A percentile compares a stretch with the other conserved stretches of the same genome.
These are phyloP conservation scores for Citropsis articulata DNA, from an alignment of 345 rosid genomes.

Conservation along the genomic window DNA sequence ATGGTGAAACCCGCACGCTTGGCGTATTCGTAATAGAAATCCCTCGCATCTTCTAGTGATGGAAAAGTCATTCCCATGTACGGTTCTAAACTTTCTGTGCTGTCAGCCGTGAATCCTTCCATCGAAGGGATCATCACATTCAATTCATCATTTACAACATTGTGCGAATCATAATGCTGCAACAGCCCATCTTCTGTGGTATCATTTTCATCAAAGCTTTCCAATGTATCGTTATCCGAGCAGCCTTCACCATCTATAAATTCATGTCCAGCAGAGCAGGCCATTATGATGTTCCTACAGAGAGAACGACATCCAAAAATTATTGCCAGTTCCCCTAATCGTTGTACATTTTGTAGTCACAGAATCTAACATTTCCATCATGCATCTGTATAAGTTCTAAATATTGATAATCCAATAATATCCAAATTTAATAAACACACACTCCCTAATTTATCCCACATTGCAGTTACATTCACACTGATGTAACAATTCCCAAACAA, in stretches of 20 bases:
- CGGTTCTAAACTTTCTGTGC: constrained; percentile 23
- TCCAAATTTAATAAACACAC: too few relatives aligned
- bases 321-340: neutral
- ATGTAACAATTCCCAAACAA: neutral
- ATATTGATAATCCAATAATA: neutral
- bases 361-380: neutral
- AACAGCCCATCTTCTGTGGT: constrained; percentile 13
- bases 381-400: neutral
- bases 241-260: constrained; percentile 24
- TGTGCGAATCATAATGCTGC: constrained; percentile 9
- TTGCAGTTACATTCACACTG: neutral
- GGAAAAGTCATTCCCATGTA: constrained; percentile 31
- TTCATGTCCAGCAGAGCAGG: constrained; percentile 9
- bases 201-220: constrained; percentile 23
- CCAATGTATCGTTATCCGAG: constrained; percentile 27
- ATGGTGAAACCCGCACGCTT: constrained; percentile 36
- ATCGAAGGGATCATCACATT: constrained; percentile 19
- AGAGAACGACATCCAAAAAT: neutral
- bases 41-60: constrained; percentile 37
- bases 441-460: neutral
- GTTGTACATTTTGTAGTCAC: neutral
- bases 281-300: constrained; percentile 18
- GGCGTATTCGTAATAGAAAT: constrained; percentile 42
- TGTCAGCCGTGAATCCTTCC: neutral
- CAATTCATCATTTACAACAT: constrained; percentile 12